Percentiles rank a stretch among this genome's conserved stretches.
These are phyloP conservation scores for Pseudocercospora musae DNA, from an alignment of 2,329 filamentous ascomycete genomes.

Conservation along the genomic window DNA sequence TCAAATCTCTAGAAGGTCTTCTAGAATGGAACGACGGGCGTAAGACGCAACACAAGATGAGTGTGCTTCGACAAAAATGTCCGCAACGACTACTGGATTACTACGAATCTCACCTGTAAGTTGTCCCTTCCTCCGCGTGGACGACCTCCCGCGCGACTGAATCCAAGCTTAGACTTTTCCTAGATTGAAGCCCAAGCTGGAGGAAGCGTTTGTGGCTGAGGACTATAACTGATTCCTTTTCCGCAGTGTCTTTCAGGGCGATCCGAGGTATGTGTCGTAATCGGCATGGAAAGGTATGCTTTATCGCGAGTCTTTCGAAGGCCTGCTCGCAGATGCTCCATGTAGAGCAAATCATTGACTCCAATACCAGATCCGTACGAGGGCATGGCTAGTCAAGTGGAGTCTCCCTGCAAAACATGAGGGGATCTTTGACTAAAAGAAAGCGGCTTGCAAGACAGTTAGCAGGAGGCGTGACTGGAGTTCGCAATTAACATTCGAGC, in stretches of 20 bases:
- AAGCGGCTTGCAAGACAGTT: background rate
- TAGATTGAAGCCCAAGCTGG: conserved; percentile 25
- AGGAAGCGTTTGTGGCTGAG: conserved; percentile 13
- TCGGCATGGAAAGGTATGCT: background rate
- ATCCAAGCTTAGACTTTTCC: conserved; percentile 24
- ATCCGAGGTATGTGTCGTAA: conserved; percentile 16
- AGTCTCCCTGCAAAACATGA: background rate
- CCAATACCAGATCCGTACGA: background rate
- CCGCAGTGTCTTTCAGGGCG: conserved; percentile 16
- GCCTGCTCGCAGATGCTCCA: background rate
- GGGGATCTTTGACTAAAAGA: background rate
- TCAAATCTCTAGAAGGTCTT: conserved; percentile 61
- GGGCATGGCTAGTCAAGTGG: background rate
- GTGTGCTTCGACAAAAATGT: conserved; percentile 68
- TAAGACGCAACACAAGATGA: conserved; percentile 70
- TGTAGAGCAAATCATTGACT: background rate
- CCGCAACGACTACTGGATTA: conserved; percentile 60
- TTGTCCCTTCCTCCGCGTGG: conserved; percentile 12
- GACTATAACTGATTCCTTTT: conserved; percentile 12
- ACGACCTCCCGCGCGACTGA: conserved; percentile 18
- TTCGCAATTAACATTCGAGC: background rate
- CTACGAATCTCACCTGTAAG: conserved; percentile 40
- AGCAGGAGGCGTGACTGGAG: background rate
- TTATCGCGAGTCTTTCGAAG: background rate
- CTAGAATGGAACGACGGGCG: conserved; percentile 70